phyloP scores from a whole-genome alignment of 2,329 filamentous ascomycete genomes.

The Westerdykella aurantiaca region DNA sequence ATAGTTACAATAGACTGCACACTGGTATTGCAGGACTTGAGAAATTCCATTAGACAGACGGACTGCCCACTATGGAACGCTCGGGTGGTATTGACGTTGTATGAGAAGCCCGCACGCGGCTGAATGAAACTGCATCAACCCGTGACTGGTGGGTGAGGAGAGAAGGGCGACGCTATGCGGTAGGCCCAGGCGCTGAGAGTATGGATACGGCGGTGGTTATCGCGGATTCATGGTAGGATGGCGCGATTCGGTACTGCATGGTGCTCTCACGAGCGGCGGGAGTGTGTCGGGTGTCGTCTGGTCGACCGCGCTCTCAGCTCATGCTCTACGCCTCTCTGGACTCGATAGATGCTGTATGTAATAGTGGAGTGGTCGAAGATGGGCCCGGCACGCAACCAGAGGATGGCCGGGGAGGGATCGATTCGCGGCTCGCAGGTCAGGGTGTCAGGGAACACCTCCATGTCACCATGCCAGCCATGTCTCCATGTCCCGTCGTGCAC shows the following conservation, averaged over 20 bases:
- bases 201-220: slow-evolving; percentile 1
- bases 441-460: no score
- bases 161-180: slow-evolving; percentile 11
- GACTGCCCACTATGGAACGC: slow-evolving; percentile 32
- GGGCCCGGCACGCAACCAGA: no score
- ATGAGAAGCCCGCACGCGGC: slow-evolving; percentile 30
- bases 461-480: no score
- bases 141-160: slow-evolving; percentile 13
- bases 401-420: no score
- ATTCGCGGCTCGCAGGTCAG: no score
- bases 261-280: background rate
- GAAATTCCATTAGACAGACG: slow-evolving; percentile 37
- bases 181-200: slow-evolving; percentile 1
- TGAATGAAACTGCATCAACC: slow-evolving; percentile 36
- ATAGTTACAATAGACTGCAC: slow-evolving; percentile 34
- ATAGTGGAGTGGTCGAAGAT: no score
- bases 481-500: no score
- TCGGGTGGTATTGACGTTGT: slow-evolving; percentile 34
- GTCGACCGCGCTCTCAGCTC: no score
- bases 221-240: background rate
- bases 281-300: no score
- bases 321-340: no score
- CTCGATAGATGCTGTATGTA: no score
- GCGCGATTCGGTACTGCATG: background rate
- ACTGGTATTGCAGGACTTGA: slow-evolving; percentile 35